Evolutionary conservation across 768 basidiomycete species (phyloP).

Genomic region (Multifurca ochricompacta): DNA sequence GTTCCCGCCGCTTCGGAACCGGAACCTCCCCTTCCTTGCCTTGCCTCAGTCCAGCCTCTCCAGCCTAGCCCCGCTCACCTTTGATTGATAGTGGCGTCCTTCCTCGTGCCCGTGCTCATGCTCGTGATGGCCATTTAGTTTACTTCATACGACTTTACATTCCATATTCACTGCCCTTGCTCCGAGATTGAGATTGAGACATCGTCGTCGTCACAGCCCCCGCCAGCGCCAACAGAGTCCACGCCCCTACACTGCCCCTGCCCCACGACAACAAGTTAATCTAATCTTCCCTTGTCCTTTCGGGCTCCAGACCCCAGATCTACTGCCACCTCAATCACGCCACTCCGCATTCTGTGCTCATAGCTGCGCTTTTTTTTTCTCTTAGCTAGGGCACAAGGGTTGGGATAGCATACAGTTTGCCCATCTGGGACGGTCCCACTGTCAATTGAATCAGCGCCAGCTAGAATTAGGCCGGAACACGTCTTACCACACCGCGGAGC

Average conservation of each 20-base stretch:
- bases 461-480: too few relatives aligned
- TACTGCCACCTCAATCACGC: neutral
- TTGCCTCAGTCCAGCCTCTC: too few relatives aligned
- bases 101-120: conserved; percentile 4
- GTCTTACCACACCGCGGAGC: too few relatives aligned
- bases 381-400: neutral
- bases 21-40: too few relatives aligned
- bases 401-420: neutral
- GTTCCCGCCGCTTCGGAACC: conserved; percentile 12
- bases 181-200: neutral
- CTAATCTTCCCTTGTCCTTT: too few relatives aligned
- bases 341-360: neutral
- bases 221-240: neutral
- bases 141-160: too few relatives aligned
- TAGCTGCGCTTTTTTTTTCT: neutral
- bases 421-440: too few relatives aligned
- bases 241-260: neutral
- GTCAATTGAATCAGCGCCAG: too few relatives aligned
- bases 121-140: too few relatives aligned
- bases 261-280: neutral
- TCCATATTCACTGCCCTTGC: neutral
- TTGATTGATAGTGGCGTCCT: conserved; percentile 17
- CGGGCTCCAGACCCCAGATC: neutral
- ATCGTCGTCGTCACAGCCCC: neutral
- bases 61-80: neutral